Evolutionary conservation across 192 early-diverging fungal species (phyloP), one percentile per base, ranked within the genome.

Genomic region (Linnemannia exigua): DNA sequence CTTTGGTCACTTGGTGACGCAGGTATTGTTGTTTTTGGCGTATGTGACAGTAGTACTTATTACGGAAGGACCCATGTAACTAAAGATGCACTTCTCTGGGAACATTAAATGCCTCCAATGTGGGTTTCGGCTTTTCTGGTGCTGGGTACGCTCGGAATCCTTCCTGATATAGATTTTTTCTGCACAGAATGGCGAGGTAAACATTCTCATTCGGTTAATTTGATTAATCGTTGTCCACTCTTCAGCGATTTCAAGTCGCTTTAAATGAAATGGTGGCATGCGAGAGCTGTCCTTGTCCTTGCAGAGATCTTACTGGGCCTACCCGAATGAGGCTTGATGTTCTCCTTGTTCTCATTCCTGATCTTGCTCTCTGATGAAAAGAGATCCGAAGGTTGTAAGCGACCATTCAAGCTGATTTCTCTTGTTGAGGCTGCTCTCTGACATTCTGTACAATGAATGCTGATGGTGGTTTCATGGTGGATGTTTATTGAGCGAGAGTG

Each of bases 71-170:
- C 72, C 72, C 31, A 74, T 5, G 14, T 31, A 17, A 41, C 79
- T 69, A 66, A 80, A 50, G n/a, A n/a, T 1, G n/a, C 38, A 16
- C 25, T 68, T 52, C n/a, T 85, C 77, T 54, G 66, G n/a, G n/a
- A 78, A 85, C 47, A 83, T 61, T 31, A 44, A 3, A 9, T 44
- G 3, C 41, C 71, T 80, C 79, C 85, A 87, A 9, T 44, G 41
- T 44, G 41, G 9, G 41, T 9, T 44, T n/a, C n/a, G n/a, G n/a
- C n/a, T n/a, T n/a, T n/a, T n/a, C n/a, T 3, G 41, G 41, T 44
- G 9, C 41, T 19, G 58, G 25, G 37, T 48, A 78, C 11, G 63
- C 37, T 33, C 28, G 19, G 17, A 84, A 5, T n/a, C 58, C 47
- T 12, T n/a, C n/a, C n/a, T 47, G 2, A 19, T 16, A 11, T 15